These are phyloP conservation scores for Phytomonas sp. DNA, from an alignment of 208 protist species.

Conservation along the genomic window DNA sequence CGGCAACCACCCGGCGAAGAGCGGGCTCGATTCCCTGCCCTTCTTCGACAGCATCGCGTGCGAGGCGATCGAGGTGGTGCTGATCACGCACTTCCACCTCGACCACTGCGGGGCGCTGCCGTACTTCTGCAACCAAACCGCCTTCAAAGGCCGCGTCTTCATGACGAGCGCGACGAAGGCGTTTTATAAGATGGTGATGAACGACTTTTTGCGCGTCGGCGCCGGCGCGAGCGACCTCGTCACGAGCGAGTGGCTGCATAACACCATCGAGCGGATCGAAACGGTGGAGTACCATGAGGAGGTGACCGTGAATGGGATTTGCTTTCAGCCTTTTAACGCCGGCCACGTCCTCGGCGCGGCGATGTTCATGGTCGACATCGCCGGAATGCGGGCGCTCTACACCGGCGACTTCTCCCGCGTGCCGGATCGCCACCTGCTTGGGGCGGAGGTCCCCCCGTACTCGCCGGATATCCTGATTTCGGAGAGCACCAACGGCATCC, in stretches of 20 bases:
- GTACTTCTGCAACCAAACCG: slow-evolving; percentile 94
- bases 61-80: slow-evolving; percentile 91
- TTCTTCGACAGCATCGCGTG: slow-evolving; percentile 96
- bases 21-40: slow-evolving; percentile 92
- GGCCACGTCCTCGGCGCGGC: slow-evolving; percentile 96
- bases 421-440: slow-evolving; percentile 97
- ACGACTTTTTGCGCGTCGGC: slow-evolving; percentile 94
- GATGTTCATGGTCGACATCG: slow-evolving; percentile 99
- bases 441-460: slow-evolving; percentile 92
- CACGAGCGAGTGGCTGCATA: slow-evolving; percentile 92
- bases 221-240: slow-evolving; percentile 84
- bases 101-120: slow-evolving; percentile 96
- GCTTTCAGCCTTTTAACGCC: slow-evolving; percentile 97
- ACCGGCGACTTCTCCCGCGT: slow-evolving; percentile 98
- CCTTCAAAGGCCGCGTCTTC: slow-evolving; percentile 94
- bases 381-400: slow-evolving; percentile 95
- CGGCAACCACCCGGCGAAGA: slow-evolving; percentile 96
- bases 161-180: slow-evolving; percentile 98
- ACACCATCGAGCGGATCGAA: slow-evolving; percentile 93
- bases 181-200: slow-evolving; percentile 96
- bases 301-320: slow-evolving; percentile 93
- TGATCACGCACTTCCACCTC: slow-evolving; percentile 97
- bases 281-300: slow-evolving; percentile 97
- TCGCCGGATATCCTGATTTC: slow-evolving; percentile 96
- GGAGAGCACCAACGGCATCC: slow-evolving; percentile 98